Evolutionary conservation across 2,329 filamentous ascomycete genomes (phyloP), one percentile per base, ranked within the genome.

Genomic region (Colletotrichum liaoningense): DNA sequence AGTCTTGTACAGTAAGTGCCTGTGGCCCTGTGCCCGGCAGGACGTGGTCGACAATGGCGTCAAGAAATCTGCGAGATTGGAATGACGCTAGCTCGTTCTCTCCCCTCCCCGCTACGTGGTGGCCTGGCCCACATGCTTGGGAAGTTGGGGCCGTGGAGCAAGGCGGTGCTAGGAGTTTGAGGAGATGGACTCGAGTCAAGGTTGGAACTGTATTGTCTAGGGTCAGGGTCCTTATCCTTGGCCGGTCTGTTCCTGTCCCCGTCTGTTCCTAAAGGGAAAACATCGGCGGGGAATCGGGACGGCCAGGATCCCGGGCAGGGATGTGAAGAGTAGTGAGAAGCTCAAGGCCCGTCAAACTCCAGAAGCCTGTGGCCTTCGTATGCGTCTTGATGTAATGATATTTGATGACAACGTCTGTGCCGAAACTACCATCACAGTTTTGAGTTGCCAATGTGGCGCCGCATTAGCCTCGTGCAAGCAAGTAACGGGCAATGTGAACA

Each of bases 101-200:
- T 46, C 28, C 60, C 70, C 67, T 46, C 28, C 60, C 70, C 60
- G 67, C 28, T 49, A 56, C 42, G 55, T 62, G 60, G 60, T 70
- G 55, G 14, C 56, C 70, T 26, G 60, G 55, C 35, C 70, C 60
- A 73, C 56, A 73, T n/a, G 60, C 55, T 65, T 69, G 70, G 60
- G 60, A 70, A 60, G 35, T 57, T 59, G 62, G 55, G 60, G 55
- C 67, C 56, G 60, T 70, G 67, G 67, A 64, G 67, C 55, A 70
- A 65, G 67, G 70, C 67, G 22, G 67, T 65, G 67, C 59, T 70
- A 30, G 46, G 42, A 64, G 28, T 70, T 69, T 35, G 59, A 73
- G 69, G 35, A 63, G 38, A 55, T 19, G 66, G 35, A 65, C 70
- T 70, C 46, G 67, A 73, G 70, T 73, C 70, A 73, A 65, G 67